Base-by-base conservation (phyloP, 1,284 basidiomycete genomes). In the Malassezia yamatoensis region DNA sequence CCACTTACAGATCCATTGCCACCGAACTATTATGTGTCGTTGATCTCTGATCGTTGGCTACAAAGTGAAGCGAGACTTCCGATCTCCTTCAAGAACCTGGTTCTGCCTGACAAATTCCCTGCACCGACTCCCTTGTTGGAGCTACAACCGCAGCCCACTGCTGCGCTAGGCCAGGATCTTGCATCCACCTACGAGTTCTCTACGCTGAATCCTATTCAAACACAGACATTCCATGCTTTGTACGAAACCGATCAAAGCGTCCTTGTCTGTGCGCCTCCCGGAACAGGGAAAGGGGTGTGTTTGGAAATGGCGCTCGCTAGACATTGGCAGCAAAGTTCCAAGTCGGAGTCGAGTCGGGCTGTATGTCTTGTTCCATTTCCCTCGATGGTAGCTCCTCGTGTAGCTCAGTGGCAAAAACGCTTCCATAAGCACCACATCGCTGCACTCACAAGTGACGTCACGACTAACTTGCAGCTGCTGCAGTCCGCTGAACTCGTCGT, bases 191-290 rank as follows among this genome's bases (percentile, higher is more conserved):
- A 94, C 76, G 40, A 49, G 21, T 85, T 93, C 61, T 79, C 83
- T 59, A 83, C 81, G 0, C 96, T 96, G 81, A 98, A 98, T 82
- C 96, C 96, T 78, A 94, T 96, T 63, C 94, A 98, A 75, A 98
- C 90, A 0, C 94, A 98, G 77, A 90, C 94, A 36, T 98, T 96
- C 84, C 93, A 96, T 66, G 90, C 91, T 0, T 79, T 98, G 0
- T 98, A 93, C 76, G 91, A 88, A 0, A 86, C 89, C 0, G 90
- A 96, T 72, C 91, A 96, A 72, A 94, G 90, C 67, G 85, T 93
- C 39, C 89, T 98, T 70, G 84, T 98, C 54, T 91, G 90, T 21
- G 93, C 91, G 0, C 93, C 94, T 0, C 90, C 90, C 0, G 93
- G 94, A 10, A 90, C 87, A 56, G 93, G 94, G 33, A 98, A 98